Evolutionary conservation across 176 grass and related monocot genomes (phyloP), one percentile per base, ranked within the genome.

Genomic region (Zoysia pacifica): DNA sequence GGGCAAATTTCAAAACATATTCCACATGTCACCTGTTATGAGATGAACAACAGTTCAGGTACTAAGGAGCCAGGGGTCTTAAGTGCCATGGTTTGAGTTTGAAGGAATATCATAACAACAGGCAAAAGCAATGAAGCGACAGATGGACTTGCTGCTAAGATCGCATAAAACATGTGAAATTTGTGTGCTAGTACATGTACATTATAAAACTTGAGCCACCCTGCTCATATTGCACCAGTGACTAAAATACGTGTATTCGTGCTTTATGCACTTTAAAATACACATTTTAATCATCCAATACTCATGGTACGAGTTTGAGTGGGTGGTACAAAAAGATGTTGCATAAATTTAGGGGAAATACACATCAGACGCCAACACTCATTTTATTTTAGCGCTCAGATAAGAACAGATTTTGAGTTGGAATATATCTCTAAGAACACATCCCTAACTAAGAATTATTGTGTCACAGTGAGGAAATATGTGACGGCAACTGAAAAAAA

Each of bases 1-100:
- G 88, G 97, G 73, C 90, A 99, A 85, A 49, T 88, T 81, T 99
- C 97, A 18, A 99, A 99, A 76, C 97, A 99, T 81, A 99, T 96
- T 79, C 97, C 97, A 78, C 97, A 99, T 44, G 90, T 88, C 80
- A 99, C 82, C 97, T 99, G 88, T 67, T 68, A 88, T 80, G 16
- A 80, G 41, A 65, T 46, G 41, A 75, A 88, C 12, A 81, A 70
- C 40, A 39, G 69, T 2, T 38, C 79, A 82, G 68, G 64, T 9
- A 54, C 15, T 19, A 78, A 52, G 35, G 39, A 55, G 18, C 66
- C 49, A 70, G 58, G 19, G 62, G 40, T 52, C 28, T 50, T 12
- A 80, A 47, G 19, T 52, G 16, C 39, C 46, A 12, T 8, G 79
- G 15, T 42, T 39, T 49, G 72, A 20, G 11, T 60, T 49, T 1